Evolutionary conservation across 805 yeast genomes (phyloP).

Genomic region (Gaillardinia entomophila): DNA sequence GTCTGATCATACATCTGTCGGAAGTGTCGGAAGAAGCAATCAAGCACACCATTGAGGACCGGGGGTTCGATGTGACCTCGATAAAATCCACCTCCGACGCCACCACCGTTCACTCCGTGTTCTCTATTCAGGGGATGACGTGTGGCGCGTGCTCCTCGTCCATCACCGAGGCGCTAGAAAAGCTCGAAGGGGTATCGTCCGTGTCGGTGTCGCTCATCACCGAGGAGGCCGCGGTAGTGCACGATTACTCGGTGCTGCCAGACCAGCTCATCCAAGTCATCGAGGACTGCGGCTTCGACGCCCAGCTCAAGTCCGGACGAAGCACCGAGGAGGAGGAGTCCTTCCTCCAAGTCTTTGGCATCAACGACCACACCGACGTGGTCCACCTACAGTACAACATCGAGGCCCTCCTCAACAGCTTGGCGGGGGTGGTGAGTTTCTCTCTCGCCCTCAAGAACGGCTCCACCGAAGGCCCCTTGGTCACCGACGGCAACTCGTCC

Average conservation of each 20-base stretch:
- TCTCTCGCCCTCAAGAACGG: slow-evolving; percentile 15
- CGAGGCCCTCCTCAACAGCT: slow-evolving; percentile 31
- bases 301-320: slow-evolving; percentile 4
- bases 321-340: slow-evolving; percentile 21
- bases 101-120: not conserved
- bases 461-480: slow-evolving; percentile 2
- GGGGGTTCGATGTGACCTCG: slow-evolving; percentile 29
- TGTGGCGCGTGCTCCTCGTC: slow-evolving; percentile 40
- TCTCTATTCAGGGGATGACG: slow-evolving; percentile 18
- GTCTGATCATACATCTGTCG: slow-evolving; percentile 46
- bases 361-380: slow-evolving; percentile 21
- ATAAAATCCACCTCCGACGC: not conserved
- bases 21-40: slow-evolving; percentile 30
- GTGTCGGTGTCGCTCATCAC: slow-evolving; percentile 33
- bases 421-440: slow-evolving; percentile 23
- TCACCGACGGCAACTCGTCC: slow-evolving; percentile 10
- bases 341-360: slow-evolving; percentile 28
- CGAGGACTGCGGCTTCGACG: slow-evolving; percentile 29
- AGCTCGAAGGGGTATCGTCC: slow-evolving; percentile 14
- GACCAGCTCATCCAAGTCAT: slow-evolving; percentile 15
- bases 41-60: slow-evolving; percentile 56
- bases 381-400: slow-evolving; percentile 29
- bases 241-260: slow-evolving; percentile 9
- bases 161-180: slow-evolving; percentile 25
- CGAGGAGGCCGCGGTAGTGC: slow-evolving; percentile 26